Evolutionary conservation across 345 rosid genomes (phyloP), one percentile per base, ranked within the genome.

Genomic region (Populus tremula): DNA sequence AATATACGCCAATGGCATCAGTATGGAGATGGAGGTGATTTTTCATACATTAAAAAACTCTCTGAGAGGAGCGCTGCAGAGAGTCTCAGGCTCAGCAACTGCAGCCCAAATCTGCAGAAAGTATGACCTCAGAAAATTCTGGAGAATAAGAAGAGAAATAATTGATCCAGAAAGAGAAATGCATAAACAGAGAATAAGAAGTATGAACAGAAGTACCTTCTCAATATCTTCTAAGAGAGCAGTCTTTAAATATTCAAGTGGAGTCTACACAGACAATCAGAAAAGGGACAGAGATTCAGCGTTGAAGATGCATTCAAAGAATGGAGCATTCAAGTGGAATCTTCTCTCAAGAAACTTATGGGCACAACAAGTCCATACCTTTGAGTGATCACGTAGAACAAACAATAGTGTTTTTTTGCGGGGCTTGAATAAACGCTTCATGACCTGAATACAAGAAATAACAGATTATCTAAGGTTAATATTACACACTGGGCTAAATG

Each of bases 361-460:
- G 5, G 35, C 35, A 33, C 23, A 14, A 54, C 33, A 16, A 54
- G 27, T 76, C 53, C 53, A 70, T 21, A 83, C 86, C 86, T 77
- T 83, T 41, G 83, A 77, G 80, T 80, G 80, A 77, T 83, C 86
- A 50, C 83, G 86, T 63, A 83, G 74, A 33, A 83, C 83, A 77
- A 83, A 83, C 65, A 83, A 69, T 29, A 83, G 67, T 23, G 83
- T 80, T 10, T 79, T 77, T 77, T 80, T 83, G 59, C 81, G 81
- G 21, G 83, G 86, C 77, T 81, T 83, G 83, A 80, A 83, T 43
- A 80, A 74, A 54, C 81, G 86, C 83, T 65, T 76, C 83, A 83
- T 83, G 73, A 77, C 86, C 86, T 83, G 71, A 61, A 20, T 31
- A 65, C 5, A 63, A 25, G 20, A 72, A 31, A 73, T 50, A 21